A percentile compares a stretch with the other conserved stretches of the same genome.
phyloP scores from a whole-genome alignment of 768 basidiomycete genomes.

The Coprinellus micaceus region DNA sequence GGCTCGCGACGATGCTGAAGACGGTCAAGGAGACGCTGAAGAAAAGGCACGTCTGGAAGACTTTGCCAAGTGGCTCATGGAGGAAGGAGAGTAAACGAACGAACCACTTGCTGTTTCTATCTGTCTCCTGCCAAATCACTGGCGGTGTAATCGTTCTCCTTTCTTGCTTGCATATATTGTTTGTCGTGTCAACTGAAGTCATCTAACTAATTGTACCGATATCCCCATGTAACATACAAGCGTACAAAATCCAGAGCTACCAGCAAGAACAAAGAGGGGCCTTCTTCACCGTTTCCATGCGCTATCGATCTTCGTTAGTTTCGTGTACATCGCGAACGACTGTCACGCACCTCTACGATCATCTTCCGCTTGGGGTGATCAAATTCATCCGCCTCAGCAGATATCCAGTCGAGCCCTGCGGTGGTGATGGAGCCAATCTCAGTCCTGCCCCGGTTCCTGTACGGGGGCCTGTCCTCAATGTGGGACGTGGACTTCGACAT shows the following conservation, averaged over 20 bases:
- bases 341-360: conserved; percentile 62
- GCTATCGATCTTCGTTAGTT: conserved; percentile 36
- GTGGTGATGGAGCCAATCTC: conserved; percentile 26
- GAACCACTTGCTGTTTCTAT: neutral
- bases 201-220: neutral
- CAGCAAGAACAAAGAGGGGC: conserved; percentile 73
- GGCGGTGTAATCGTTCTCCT: too few species aligned
- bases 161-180: neutral
- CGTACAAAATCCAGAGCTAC: conserved; percentile 29
- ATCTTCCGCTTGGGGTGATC: conserved; percentile 52
- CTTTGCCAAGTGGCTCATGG: conserved; percentile 85
- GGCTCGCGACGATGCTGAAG: conserved; percentile 50
- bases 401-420: conserved; percentile 45
- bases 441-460: conserved; percentile 20
- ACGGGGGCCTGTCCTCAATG: conserved; percentile 48
- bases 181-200: neutral
- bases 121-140: too few species aligned
- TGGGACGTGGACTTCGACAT: conserved; percentile 78
- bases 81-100: conserved; percentile 59
- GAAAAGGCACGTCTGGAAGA: conserved; percentile 84
- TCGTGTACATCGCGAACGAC: neutral
- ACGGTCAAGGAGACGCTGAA: conserved; percentile 58
- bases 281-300: conserved; percentile 67
- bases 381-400: conserved; percentile 30
- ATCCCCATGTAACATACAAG: conserved; percentile 9